phyloP scores from a whole-genome alignment of 2,329 filamentous ascomycete species.

The Neofusicoccum laricinum region DNA sequence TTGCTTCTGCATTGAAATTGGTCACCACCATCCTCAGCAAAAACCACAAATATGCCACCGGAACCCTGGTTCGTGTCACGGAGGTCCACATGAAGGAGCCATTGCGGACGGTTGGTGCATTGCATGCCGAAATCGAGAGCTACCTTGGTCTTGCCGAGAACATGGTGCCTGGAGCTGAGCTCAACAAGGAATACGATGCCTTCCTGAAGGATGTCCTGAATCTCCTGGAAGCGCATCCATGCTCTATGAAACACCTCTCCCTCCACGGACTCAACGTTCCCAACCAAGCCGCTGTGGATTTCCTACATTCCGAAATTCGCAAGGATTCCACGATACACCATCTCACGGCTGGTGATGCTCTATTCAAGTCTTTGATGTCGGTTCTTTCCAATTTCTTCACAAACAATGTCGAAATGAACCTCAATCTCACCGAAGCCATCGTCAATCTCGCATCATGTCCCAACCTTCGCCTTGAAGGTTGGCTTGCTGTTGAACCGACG shows the following conservation, averaged over 20 bases:
- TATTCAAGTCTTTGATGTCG: conserved; percentile 50
- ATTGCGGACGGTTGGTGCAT: conserved; percentile 67
- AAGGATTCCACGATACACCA: conserved; percentile 60
- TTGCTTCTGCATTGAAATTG: conserved; percentile 83
- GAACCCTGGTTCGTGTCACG: conserved; percentile 69
- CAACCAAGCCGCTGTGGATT: conserved; percentile 29
- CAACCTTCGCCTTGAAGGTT: conserved; percentile 82
- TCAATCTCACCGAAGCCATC: conserved; percentile 80
- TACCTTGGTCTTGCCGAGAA: conserved; percentile 66
- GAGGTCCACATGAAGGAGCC: conserved; percentile 53
- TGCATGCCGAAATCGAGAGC: conserved; percentile 71
- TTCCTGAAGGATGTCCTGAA: conserved; percentile 69
- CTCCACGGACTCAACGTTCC: conserved; percentile 60
- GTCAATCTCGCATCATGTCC: conserved; percentile 81
- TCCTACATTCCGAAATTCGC: conserved; percentile 51
- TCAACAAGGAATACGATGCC: conserved; percentile 70
- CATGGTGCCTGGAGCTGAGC: conserved; percentile 66
- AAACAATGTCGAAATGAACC: conserved; percentile 87
- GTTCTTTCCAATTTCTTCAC: conserved; percentile 78
- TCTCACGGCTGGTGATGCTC: conserved; percentile 60
- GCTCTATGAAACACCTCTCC: conserved; percentile 66
- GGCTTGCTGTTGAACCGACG: conserved; percentile 72
- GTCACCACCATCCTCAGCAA: conserved; percentile 81
- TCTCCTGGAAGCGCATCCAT: conserved; percentile 69
- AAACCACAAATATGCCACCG: conserved; percentile 82